Base-by-base conservation (phyloP, 164 flowering plant genomes). In the Vitis rupestris region DNA sequence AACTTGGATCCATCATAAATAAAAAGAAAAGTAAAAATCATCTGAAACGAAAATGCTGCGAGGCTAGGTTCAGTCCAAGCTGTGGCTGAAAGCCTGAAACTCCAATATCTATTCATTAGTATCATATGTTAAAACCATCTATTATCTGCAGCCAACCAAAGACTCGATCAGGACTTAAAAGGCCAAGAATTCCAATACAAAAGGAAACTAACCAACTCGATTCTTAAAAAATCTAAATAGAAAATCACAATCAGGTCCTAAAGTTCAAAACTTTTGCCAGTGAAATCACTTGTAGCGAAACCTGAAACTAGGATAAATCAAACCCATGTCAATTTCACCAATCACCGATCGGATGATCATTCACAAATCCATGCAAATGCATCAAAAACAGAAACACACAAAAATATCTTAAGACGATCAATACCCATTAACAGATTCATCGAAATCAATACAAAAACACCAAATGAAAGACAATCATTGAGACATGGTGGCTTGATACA, bases 351-450 rank as follows among this genome's bases (percentile, higher is more conserved):
- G 13, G 62, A 48, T 16, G 50, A 61, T 67, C 49, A 48, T 31
- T 49, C 44, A 61, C 54, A 54, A 56, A 48, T 23, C 67, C 6
- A 55, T 19, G 15, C 16, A 50, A 37, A 60, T 47, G 19, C 44
- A 56, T 27, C 71, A 44, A 29, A 64, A 61, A 50, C 61, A 55
- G 17, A 64, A 14, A 59, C 44, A 31, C 19, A 31, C 48, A 72
- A 10, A 16, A 50, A 57, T 5, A 51, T 9, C 64, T 68, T 48
- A 19, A 6, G 65, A 64, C 31, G 27, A 53, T 31, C 57, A 54
- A 66, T 8, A 61, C 61, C 71, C 71, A 55, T 50, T 9, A 16
- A 48, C 56, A 55, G 66, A 55, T 62, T 61, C 66, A 15, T 10
- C 11, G n/a, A 16, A 29, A 47, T 14, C 30, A 50, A 61, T 13